phyloP scores from a whole-genome alignment of 2,329 filamentous ascomycete species.

The Paraphoma chrysanthemicola region DNA sequence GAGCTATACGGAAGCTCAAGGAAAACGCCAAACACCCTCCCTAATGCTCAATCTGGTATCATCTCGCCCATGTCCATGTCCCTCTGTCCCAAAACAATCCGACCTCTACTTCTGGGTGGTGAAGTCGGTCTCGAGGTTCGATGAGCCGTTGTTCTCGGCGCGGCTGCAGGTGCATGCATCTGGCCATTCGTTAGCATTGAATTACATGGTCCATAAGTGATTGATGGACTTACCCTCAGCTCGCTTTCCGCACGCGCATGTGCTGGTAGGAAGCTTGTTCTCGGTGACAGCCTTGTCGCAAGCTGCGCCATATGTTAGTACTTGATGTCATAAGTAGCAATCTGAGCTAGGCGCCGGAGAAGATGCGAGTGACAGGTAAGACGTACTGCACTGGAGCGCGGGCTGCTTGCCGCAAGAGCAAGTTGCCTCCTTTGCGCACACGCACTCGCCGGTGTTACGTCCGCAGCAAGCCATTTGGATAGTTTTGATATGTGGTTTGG shows the following conservation, averaged over 20 bases:
- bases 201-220: background rate
- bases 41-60: conserved; percentile 14
- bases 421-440: conserved; percentile 65
- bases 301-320: conserved; percentile 34
- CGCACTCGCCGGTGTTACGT: conserved; percentile 62
- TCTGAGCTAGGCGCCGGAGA: background rate
- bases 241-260: conserved; percentile 80
- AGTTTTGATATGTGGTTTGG: conserved; percentile 19
- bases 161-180: conserved; percentile 81
- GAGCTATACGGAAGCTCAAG: no score
- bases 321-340: conserved; percentile 6
- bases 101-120: conserved; percentile 67
- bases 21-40: conserved; percentile 25
- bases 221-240: conserved; percentile 65
- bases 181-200: conserved; percentile 11
- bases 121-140: conserved; percentile 82
- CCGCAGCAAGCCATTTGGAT: conserved; percentile 64
- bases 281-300: conserved; percentile 79
- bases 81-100: background rate
- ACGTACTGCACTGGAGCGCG: conserved; percentile 77
- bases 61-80: background rate
- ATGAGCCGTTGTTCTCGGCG: conserved; percentile 65
- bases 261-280: conserved; percentile 72
- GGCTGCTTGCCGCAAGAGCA: conserved; percentile 92
- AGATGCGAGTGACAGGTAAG: conserved; percentile 1